Evolutionary conservation across 768 basidiomycete species (phyloP).

Genomic region (Psilocybe cubensis): DNA sequence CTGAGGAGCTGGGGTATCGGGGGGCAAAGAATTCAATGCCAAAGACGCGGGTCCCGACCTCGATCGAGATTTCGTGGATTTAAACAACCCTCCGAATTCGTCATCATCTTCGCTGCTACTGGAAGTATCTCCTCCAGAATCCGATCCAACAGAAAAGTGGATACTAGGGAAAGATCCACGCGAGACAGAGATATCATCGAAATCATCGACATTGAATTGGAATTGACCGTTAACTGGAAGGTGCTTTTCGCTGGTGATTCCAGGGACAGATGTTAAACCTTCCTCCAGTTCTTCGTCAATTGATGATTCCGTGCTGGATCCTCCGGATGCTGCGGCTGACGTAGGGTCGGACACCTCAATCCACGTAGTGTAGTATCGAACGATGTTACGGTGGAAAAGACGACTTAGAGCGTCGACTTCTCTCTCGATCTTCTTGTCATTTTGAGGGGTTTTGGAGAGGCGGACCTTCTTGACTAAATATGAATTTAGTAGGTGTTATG

Average conservation of each 20-base stretch:
- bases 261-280: constrained; percentile 54
- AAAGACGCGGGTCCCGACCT: constrained; percentile 12
- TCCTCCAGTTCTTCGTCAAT: constrained; percentile 30
- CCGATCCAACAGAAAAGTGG: constrained; percentile 60
- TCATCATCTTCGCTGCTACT: constrained; percentile 49
- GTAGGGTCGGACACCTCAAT: constrained; percentile 69
- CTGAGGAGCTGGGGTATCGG: constrained; percentile 33
- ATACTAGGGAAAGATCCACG: constrained; percentile 82
- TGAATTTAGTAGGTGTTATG: neutral
- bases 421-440: constrained; percentile 85
- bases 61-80: constrained; percentile 5
- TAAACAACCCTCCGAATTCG: constrained; percentile 37
- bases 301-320: constrained; percentile 44
- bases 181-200: constrained; percentile 63
- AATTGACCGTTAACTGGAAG: constrained; percentile 58
- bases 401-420: constrained; percentile 90
- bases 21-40: constrained; percentile 24
- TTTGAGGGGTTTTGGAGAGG: constrained; percentile 68
- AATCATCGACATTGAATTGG: constrained; percentile 62
- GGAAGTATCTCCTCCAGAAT: constrained; percentile 24
- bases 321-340: constrained; percentile 51
- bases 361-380: constrained; percentile 92
- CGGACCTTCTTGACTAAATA: constrained; percentile 85
- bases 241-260: constrained; percentile 29
- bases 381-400: constrained; percentile 88